Evolutionary conservation across 441 rosid species (phyloP), one percentile per base, ranked within the genome.

Genomic region (Hypseocharis bilobata): DNA sequence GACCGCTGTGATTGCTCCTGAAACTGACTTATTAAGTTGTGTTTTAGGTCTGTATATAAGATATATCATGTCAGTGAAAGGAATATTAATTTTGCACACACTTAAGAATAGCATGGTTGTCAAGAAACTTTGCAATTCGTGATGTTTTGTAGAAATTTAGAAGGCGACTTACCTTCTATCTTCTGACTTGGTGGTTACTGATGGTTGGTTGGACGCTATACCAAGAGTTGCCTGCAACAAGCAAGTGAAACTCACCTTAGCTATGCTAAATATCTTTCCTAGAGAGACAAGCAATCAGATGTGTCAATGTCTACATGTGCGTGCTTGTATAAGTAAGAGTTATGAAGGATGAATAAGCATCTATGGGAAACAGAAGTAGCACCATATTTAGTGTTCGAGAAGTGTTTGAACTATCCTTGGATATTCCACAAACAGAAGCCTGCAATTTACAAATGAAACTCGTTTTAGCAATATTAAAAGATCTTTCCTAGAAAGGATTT

Each of bases 201-300:
- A 67, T 74, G 84, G 78, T 67, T 62, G 70, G 65, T 75, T 72
- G 22, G 86, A 66, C 57, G 65, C 72, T 70, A 56, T 71, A 65
- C 54, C 52, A 69, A 74, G 52, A 71, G 94, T 80, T 64, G 81
- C 85, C 96, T 92, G 70, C 78, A 74, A 47, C 68, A 71, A 13
- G 70, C 19, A 69, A 65, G 75, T 4, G 44, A 2, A 76, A 74
- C 44, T 60, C 60, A 45, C 60, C 68, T 63, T 25, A 32, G 26
- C 22, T 66, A 17, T n/a, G 36, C 38, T 63, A 51, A 16, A 14
- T 56, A 3, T 27, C 14, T 19, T 55, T 23, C 29, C 27, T 34
- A 40, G 10, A 22, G 11, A 23, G 60, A 47, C 6, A 23, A 26
- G 45, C 63, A 60, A 45, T 44, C 29, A 30, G 27, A 16, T 10